These are phyloP conservation scores for Xanthoconium stramineum DNA, from an alignment of 768 basidiomycete species.

Conservation along the genomic window DNA sequence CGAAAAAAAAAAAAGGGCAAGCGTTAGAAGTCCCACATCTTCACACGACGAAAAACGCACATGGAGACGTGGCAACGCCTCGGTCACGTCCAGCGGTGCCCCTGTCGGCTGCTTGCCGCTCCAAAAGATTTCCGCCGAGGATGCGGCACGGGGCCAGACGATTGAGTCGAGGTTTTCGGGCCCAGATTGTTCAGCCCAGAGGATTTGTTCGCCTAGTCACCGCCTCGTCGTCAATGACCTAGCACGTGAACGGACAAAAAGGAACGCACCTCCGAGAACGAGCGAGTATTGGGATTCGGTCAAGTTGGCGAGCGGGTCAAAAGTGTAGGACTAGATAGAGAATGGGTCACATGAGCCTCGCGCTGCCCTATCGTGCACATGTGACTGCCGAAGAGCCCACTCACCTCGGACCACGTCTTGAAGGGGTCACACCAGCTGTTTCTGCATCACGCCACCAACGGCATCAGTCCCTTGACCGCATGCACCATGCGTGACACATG, in stretches of 20 bases:
- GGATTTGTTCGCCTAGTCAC: conserved; percentile 33
- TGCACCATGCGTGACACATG: neutral
- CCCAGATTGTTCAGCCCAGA: conserved; percentile 48
- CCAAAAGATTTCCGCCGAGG: conserved; percentile 55
- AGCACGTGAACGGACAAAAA: neutral
- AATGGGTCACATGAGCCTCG: neutral
- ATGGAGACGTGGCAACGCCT: conserved; percentile 50
- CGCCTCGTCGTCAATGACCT: neutral
- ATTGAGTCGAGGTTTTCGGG: conserved; percentile 42
- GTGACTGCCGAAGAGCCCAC: conserved; percentile 8
- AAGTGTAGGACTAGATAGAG: conserved; percentile 40
- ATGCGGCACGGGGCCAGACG: conserved; percentile 47
- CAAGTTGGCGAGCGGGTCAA: conserved; percentile 47
- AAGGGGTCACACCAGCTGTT: conserved; percentile 51
- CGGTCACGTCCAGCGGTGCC: conserved; percentile 28
- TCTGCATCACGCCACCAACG: conserved; percentile 11
- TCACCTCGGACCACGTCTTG: conserved; percentile 49
- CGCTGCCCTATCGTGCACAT: neutral
- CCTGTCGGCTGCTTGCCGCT: conserved; percentile 39
- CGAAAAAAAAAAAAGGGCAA: neutral
- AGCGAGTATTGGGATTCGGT: conserved; percentile 33
- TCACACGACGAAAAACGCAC: conserved; percentile 5
- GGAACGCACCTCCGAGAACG: conserved; percentile 35
- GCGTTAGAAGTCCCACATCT: neutral
- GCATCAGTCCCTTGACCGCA: neutral